A percentile compares a stretch with the other conserved stretches of the same genome.
phyloP scores from a whole-genome alignment of 495 filamentous ascomycete species.

The Cercophora newfieldiana region DNA sequence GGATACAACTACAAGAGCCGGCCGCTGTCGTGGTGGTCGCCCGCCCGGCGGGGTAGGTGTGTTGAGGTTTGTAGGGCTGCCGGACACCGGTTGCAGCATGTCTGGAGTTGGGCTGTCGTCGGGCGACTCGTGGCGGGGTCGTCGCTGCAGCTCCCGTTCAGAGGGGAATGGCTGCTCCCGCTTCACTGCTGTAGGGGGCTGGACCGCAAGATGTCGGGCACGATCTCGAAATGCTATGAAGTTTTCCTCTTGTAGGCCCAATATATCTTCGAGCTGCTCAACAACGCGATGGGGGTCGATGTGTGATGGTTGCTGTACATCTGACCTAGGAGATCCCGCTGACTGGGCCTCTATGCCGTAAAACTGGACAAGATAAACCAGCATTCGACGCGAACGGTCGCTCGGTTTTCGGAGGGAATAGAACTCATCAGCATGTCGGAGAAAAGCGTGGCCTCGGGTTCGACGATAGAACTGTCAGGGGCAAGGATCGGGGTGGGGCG shows the following conservation, averaged over 20 bases:
- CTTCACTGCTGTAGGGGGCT: not conserved
- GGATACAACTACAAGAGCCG: too few species aligned
- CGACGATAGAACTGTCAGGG: not conserved
- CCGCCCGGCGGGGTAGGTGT: constrained; percentile 6
- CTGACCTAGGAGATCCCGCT: not conserved
- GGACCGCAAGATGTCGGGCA: not conserved
- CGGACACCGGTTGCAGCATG: not conserved
- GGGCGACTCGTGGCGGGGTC: constrained; percentile 1
- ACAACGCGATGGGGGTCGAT: constrained; percentile 2
- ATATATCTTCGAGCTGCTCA: constrained; percentile 1
- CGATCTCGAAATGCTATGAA: constrained; percentile 1
- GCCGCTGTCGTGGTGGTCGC: constrained; percentile 1
- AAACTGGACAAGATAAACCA: not conserved
- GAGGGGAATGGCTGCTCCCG: constrained; percentile 5
- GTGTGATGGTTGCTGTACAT: not conserved
- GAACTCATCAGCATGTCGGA: constrained; percentile 3
- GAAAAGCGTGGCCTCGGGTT: not conserved
- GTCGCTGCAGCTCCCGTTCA: not conserved
- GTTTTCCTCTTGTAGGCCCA: constrained; percentile 9
- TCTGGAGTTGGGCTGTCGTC: not conserved
- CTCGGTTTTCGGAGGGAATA: not conserved
- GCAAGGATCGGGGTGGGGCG: not conserved
- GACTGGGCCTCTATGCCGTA: constrained; percentile 4
- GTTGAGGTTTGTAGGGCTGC: constrained; percentile 8
- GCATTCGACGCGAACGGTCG: not conserved